phyloP scores from a whole-genome alignment of 306 rosid species.

The Cucurbita argyrosperma region DNA sequence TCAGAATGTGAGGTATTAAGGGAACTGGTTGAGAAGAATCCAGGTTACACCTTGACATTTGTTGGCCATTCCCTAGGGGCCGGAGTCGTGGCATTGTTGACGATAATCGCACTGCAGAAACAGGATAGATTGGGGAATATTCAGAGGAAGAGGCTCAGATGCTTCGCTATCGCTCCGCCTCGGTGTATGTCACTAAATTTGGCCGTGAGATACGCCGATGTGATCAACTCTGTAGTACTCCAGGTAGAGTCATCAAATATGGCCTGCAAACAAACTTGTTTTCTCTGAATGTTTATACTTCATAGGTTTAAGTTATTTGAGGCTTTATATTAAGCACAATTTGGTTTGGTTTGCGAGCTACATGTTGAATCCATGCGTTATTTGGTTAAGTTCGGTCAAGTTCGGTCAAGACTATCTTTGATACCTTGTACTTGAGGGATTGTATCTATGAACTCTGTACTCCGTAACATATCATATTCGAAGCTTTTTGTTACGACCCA shows the following conservation, averaged over 20 bases:
- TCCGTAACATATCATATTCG: background rate
- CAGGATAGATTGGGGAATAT: slow-evolving; percentile 46
- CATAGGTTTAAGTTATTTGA: background rate
- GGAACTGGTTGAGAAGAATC: slow-evolving; percentile 45
- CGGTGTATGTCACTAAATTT: slow-evolving; percentile 83
- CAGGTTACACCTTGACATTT: slow-evolving; percentile 50
- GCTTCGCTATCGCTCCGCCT: slow-evolving; percentile 73
- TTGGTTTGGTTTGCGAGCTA: background rate
- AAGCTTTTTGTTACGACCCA: background rate
- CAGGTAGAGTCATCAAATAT: slow-evolving; percentile 39
- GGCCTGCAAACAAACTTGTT: background rate
- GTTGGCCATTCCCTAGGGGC: slow-evolving; percentile 85
- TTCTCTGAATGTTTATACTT: background rate
- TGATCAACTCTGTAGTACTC: slow-evolving; percentile 68
- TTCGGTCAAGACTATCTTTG: background rate
- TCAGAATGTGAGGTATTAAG: slow-evolving; percentile 48
- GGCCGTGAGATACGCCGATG: slow-evolving; percentile 95
- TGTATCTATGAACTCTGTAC: background rate
- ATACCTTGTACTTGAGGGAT: background rate
- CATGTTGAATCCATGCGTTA: background rate
- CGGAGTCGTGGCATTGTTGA: slow-evolving; percentile 78
- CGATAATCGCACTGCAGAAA: slow-evolving; percentile 48
- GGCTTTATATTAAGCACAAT: background rate
- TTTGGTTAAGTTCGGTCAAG: background rate
- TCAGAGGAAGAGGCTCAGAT: slow-evolving; percentile 61